These are phyloP conservation scores for Trametes coccinea DNA, from an alignment of 768 basidiomycete genomes.

Conservation along the genomic window DNA sequence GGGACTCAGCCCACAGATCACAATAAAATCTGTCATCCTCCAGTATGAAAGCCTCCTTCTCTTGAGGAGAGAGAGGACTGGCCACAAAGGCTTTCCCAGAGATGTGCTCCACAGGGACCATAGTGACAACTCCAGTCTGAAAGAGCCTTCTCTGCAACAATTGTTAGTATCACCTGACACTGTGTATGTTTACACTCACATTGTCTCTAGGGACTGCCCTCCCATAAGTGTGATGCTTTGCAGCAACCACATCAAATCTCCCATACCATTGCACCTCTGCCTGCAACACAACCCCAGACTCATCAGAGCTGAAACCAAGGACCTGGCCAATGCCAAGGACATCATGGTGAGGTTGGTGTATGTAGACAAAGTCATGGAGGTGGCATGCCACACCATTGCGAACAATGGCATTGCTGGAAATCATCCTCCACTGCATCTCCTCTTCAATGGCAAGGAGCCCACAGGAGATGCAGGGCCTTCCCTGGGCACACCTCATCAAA, in stretches of 20 bases:
- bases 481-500: conserved; percentile 32
- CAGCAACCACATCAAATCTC: conserved; percentile 45
- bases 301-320: conserved; percentile 35
- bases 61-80: conserved; percentile 34
- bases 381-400: conserved; percentile 54
- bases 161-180: no score
- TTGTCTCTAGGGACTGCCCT: conserved; percentile 2
- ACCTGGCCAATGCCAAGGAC: conserved; percentile 60
- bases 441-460: conserved; percentile 35
- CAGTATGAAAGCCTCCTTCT: conserved; percentile 46
- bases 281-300: conserved; percentile 26
- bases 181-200: conserved; percentile 1
- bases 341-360: conserved; percentile 36
- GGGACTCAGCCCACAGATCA: conserved; percentile 34
- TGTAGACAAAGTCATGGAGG: conserved; percentile 59
- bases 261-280: conserved; percentile 45
- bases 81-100: conserved; percentile 58
- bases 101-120: conserved; percentile 38
- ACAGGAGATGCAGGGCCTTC: conserved; percentile 54
- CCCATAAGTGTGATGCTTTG: background rate
- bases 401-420: conserved; percentile 38
- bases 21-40: conserved; percentile 62
- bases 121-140: conserved; percentile 33
- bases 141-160: conserved; percentile 41
- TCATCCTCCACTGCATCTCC: conserved; percentile 28